Percentiles rank a stretch among this genome's conserved stretches.
phyloP scores from a whole-genome alignment of 2,329 filamentous ascomycete genomes.

The Colletotrichum brevisporum region DNA sequence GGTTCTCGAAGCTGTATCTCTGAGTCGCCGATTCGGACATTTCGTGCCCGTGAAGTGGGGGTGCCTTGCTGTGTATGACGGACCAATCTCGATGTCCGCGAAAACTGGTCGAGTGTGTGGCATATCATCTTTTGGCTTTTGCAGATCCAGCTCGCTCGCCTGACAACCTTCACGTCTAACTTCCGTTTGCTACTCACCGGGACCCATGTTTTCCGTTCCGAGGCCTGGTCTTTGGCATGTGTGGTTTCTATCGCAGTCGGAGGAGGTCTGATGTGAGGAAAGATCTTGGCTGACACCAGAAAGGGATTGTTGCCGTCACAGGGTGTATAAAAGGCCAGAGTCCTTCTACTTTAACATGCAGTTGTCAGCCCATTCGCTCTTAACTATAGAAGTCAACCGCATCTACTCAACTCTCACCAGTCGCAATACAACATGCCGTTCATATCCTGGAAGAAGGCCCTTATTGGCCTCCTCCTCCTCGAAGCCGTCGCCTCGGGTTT shows the following conservation, averaged over 20 bases:
- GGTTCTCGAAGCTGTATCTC: too few species aligned
- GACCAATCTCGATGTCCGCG: neutral
- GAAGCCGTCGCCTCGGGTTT: conserved; percentile 19
- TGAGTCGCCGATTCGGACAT: neutral
- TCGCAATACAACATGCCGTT: neutral
- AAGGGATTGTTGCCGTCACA: neutral
- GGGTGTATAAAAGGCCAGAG: neutral
- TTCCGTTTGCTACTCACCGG: neutral
- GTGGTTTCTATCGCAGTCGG: too few species aligned
- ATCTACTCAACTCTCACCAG: neutral
- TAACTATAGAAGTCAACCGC: neutral
- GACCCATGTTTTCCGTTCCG: neutral
- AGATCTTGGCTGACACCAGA: too few species aligned
- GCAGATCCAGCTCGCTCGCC: neutral
- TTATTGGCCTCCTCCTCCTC: conserved; percentile 19
- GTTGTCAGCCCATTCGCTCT: too few species aligned
- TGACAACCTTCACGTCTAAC: neutral
- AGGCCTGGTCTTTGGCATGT: too few species aligned
- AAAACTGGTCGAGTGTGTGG: neutral
- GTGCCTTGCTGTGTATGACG: neutral
- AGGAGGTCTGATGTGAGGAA: too few species aligned
- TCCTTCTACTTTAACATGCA: neutral
- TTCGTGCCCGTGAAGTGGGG: neutral
- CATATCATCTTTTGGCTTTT: neutral
- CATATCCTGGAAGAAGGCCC: conserved; percentile 10